Base-by-base conservation (phyloP, 2,329 filamentous ascomycete genomes). In the Claviceps pazoutovae region DNA sequence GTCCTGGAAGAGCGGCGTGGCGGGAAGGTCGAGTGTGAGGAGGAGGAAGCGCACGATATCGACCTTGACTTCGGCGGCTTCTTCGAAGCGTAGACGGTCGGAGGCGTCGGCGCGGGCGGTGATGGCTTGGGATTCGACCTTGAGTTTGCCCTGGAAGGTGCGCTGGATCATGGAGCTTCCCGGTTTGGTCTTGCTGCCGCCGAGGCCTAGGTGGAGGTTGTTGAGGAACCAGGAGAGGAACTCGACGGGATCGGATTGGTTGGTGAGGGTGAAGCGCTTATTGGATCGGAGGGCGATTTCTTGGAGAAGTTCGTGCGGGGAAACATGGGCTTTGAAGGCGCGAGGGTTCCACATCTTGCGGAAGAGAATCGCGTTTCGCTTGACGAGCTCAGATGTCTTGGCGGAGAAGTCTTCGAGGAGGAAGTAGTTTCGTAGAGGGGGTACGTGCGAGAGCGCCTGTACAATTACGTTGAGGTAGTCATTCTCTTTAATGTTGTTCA, bases 401-500 rank as follows among this genome's bases (percentile, higher is more conserved):
- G 76, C 75, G 49, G 96, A 75, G 49, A 96, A 83, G 59, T 94
- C 79, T 63, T 95, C 88, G 1, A 97, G 78, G 61, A 98, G 82
- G 64, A 97, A 83, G 70, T 82, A 97, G 66, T 97, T 96, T 37
- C 93, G 82, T 58, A 98, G 73, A 4, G 93, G 91, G 19, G 83
- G 74, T 26, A 97, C 88, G 67, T 98, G 93, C 2, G 91, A 84
- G 39, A 98, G 76, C 6, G 90, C 84, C 67, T 98, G 93, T 48
- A 95, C 84, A 3, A 96, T 80, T 26, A 95, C 91, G 64, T 98
- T 98, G 63, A 97, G 78, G 71, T 98, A 98, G 72, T 98, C 93
- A 70, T 98, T 98, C 53, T 93, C 88, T 69, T 98, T 98, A 75
- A 98, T 96, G 70, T 98, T 98, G 76, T 98, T 98, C 87, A 98